Conservation (phyloP, 768 basidiomycete species). For the Paxillus rubicundulus region DNA sequence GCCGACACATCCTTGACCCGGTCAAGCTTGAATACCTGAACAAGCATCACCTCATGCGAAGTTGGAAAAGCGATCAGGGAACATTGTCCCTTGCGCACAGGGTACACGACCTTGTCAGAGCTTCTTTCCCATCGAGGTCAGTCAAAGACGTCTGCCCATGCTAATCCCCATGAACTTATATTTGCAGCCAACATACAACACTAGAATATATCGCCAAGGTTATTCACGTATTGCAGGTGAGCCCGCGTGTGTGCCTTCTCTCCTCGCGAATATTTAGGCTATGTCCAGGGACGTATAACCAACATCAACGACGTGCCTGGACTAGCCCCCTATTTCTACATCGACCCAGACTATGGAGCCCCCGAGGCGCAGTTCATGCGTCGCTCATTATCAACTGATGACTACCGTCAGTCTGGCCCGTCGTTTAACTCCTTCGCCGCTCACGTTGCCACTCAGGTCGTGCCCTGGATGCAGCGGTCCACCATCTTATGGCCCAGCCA, state of each 20-base stretch:
- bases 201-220: constrained; percentile 62
- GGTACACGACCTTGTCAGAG: constrained; percentile 51
- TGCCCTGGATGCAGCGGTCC: constrained; percentile 6
- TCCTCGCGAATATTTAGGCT: background rate
- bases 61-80: constrained; percentile 49
- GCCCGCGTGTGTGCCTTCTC: background rate
- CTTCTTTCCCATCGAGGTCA: constrained; percentile 59
- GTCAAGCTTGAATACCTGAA: constrained; percentile 85
- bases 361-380: constrained; percentile 57
- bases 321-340: constrained; percentile 76
- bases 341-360: constrained; percentile 57
- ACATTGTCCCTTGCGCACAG: constrained; percentile 53
- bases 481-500: constrained; percentile 1
- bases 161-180: background rate
- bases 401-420: constrained; percentile 43
- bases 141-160: background rate
- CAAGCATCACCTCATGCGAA: constrained; percentile 73
- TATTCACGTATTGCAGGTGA: constrained; percentile 60
- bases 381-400: constrained; percentile 36
- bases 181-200: constrained; percentile 44
- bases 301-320: constrained; percentile 70
- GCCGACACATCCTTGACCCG: constrained; percentile 78
- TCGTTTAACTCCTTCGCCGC: background rate
- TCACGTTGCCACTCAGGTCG: background rate
- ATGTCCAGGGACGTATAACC: constrained; percentile 58